These are phyloP conservation scores for Sphaerulina vaccinii DNA, from an alignment of 2,329 filamentous ascomycete species.

Conservation along the genomic window DNA sequence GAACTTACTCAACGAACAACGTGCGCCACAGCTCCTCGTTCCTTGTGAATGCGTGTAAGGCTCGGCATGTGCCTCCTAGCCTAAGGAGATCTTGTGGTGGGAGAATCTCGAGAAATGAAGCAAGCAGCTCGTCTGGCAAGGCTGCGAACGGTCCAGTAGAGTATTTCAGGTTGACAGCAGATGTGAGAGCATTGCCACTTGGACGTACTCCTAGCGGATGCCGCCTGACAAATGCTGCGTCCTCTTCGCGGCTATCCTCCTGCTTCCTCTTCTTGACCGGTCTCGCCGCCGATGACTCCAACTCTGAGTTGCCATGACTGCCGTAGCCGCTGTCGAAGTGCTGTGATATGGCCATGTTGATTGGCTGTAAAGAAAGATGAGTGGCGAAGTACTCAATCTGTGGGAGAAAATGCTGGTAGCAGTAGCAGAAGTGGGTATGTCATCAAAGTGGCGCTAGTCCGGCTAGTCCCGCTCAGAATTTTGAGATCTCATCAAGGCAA, in stretches of 20 bases:
- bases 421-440: conserved; percentile 3
- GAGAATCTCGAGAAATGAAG: conserved; percentile 72
- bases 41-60: conserved; percentile 79
- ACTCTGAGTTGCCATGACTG: conserved; percentile 9
- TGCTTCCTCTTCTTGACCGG: conserved; percentile 24
- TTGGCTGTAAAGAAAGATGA: background rate
- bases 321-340: conserved; percentile 12
- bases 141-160: conserved; percentile 63
- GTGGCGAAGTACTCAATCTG: background rate
- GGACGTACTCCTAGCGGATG: conserved; percentile 87
- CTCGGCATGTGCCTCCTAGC: conserved; percentile 77
- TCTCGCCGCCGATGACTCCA: conserved; percentile 18
- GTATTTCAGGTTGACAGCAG: conserved; percentile 64
- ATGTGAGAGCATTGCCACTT: conserved; percentile 75
- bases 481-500: background rate
- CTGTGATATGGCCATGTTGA: conserved; percentile 20
- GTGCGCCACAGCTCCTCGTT: conserved; percentile 88
- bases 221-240: conserved; percentile 57
- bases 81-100: conserved; percentile 61
- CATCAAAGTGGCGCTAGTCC: too few relatives aligned
- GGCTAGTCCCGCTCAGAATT: too few relatives aligned
- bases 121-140: conserved; percentile 78
- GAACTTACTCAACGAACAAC: conserved; percentile 79
- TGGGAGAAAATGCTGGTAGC: background rate
- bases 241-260: conserved; percentile 25